Percentiles rank a stretch among this genome's conserved stretches.
Evolutionary conservation across 257 asterid genomes (phyloP).

Genomic region (Solanum bulbocastanum): DNA sequence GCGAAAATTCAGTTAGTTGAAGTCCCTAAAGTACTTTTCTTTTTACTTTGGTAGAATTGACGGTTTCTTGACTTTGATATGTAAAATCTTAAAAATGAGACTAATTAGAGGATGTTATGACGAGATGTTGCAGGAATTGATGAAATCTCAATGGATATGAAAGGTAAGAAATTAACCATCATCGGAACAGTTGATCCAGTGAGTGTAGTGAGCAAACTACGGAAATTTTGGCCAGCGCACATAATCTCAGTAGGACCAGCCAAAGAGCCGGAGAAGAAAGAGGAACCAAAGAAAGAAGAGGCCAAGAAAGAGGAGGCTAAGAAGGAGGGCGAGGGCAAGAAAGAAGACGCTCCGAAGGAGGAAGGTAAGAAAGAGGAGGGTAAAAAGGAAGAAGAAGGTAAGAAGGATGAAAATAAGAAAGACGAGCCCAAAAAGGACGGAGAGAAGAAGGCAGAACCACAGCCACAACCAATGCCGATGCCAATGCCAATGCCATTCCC

Average conservation of each 20-base stretch:
- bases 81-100: background rate
- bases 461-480: background rate
- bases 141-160: conserved; percentile 56
- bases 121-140: conserved; percentile 45
- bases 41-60: background rate
- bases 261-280: conserved; percentile 71
- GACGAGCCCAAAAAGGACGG: conserved; percentile 14
- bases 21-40: background rate
- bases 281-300: conserved; percentile 78
- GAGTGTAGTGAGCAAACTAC: conserved; percentile 60
- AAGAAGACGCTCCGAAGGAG: conserved; percentile 16
- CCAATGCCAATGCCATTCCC: background rate
- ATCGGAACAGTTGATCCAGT: conserved; percentile 88
- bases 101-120: background rate
- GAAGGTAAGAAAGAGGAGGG: conserved; percentile 11
- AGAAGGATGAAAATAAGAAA: conserved; percentile 19
- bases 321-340: conserved; percentile 36
- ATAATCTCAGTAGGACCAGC: conserved; percentile 73
- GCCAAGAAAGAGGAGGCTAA: conserved; percentile 52
- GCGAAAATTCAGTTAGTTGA: background rate
- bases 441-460: conserved; percentile 11
- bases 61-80: background rate
- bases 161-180: conserved; percentile 60
- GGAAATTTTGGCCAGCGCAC: conserved; percentile 60
- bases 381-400: conserved; percentile 19